A percentile compares a stretch with the other conserved stretches of the same genome.
These are phyloP conservation scores for Penicillium digitatum DNA, from an alignment of 2,329 filamentous ascomycete species.

Conservation along the genomic window DNA sequence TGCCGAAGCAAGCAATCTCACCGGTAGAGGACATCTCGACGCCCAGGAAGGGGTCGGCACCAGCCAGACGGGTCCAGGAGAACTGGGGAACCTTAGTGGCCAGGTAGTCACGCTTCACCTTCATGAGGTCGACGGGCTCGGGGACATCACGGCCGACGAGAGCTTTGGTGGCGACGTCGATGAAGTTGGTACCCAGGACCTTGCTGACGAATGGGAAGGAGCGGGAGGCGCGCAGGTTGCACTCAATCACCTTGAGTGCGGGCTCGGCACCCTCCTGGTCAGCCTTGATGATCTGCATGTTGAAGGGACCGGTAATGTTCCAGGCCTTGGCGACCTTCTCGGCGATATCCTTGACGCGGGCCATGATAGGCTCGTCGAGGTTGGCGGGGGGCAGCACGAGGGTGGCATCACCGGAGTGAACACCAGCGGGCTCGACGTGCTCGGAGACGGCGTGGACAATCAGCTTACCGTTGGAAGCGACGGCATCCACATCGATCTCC, in stretches of 20 bases:
- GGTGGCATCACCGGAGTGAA: constrained; percentile 96
- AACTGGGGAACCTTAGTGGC: constrained; percentile 99
- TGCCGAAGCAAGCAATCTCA: constrained; percentile 98
- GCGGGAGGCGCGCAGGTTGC: constrained; percentile 92
- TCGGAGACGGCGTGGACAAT: constrained; percentile 90
- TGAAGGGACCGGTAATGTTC: constrained; percentile 97
- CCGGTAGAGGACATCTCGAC: constrained; percentile 97
- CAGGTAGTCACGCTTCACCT: constrained; percentile 80
- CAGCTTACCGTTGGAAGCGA: constrained; percentile 79
- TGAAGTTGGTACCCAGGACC: constrained; percentile 93
- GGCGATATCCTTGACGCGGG: constrained; percentile 89
- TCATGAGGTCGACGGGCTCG: constrained; percentile 82
- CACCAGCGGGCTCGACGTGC: constrained; percentile 94
- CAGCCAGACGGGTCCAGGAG: constrained; percentile 95
- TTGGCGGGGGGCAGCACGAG: constrained; percentile 82
- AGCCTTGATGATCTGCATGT: constrained; percentile 99
- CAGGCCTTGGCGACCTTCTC: constrained; percentile 95
- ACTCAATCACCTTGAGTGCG: constrained; percentile 92
- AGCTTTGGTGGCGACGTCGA: constrained; percentile 89
- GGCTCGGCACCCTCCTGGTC: constrained; percentile 70
- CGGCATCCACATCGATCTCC: constrained; percentile 95
- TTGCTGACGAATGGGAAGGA: constrained; percentile 99
- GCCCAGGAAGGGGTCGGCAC: constrained; percentile 93
- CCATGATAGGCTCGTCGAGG: constrained; percentile 72
- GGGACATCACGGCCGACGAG: constrained; percentile 82